Evolutionary conservation across 2,329 filamentous ascomycete genomes (phyloP).

Genomic region (Scedosporium aurantiacum): DNA sequence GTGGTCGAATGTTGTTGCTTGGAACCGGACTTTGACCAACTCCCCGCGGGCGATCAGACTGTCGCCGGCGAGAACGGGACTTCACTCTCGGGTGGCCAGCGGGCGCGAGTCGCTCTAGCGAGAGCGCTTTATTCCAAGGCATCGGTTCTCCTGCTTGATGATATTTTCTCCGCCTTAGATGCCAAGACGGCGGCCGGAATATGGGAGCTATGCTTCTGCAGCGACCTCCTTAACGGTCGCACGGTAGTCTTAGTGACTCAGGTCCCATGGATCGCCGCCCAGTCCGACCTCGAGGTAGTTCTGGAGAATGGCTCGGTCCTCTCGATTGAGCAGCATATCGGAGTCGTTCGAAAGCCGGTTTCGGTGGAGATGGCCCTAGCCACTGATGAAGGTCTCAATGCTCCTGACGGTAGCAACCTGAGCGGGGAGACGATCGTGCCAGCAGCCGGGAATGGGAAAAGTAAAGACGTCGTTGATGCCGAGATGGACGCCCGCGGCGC

Average conservation of each 20-base stretch:
- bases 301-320: conserved; percentile 35
- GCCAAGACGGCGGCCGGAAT: conserved; percentile 44
- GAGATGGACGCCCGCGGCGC: conserved; percentile 10
- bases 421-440: neutral
- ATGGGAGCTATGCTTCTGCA: conserved; percentile 47
- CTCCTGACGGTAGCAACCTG: neutral
- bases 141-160: conserved; percentile 43
- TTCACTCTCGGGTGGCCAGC: conserved; percentile 45
- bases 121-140: conserved; percentile 47
- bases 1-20: conserved; percentile 47
- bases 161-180: conserved; percentile 49
- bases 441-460: neutral
- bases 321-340: conserved; percentile 31
- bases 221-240: conserved; percentile 39
- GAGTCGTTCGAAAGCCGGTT: conserved; percentile 25
- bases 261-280: conserved; percentile 38
- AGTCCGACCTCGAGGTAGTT: conserved; percentile 34
- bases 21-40: conserved; percentile 36
- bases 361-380: conserved; percentile 6
- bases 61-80: conserved; percentile 43
- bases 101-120: conserved; percentile 44
- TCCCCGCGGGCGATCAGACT: conserved; percentile 39
- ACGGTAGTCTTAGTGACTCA: conserved; percentile 49
- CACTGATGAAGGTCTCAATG: conserved; percentile 21
- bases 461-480: conserved; percentile 9